phyloP scores from a whole-genome alignment of 2,329 filamentous ascomycete genomes.

The Penicillium capsulatum region DNA sequence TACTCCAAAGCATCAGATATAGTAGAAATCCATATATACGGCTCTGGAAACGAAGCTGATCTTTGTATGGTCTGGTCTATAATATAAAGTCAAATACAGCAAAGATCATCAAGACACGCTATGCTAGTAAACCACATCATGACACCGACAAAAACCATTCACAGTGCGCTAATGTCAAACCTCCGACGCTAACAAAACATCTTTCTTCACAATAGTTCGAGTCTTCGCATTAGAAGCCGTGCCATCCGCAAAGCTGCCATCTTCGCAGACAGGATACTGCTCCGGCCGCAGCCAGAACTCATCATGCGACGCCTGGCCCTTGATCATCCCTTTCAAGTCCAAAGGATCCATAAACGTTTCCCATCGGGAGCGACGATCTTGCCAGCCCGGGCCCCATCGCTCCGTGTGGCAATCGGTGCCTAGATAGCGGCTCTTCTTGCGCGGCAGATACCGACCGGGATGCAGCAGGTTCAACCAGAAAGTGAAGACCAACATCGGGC shows the following conservation, averaged over 20 bases:
- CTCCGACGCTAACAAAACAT: not conserved
- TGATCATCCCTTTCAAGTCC: conserved; percentile 24
- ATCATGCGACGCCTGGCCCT: conserved; percentile 26
- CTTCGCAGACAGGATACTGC: conserved; percentile 25
- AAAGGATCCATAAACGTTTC: conserved; percentile 30
- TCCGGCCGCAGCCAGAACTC: conserved; percentile 27
- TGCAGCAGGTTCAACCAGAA: conserved; percentile 37
- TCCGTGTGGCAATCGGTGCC: conserved; percentile 28
- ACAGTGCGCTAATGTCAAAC: no score
- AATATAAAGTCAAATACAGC: no score
- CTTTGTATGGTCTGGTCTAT: no score
- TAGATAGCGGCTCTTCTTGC: conserved; percentile 27
- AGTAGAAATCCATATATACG: no score
- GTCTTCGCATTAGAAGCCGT: conserved; percentile 22
- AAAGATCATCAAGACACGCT: no score
- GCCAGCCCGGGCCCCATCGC: conserved; percentile 33
- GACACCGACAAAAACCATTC: no score
- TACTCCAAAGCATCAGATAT: no score
- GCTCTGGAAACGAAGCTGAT: no score
- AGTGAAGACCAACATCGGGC: conserved; percentile 34
- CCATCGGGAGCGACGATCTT: conserved; percentile 25
- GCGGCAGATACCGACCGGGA: conserved; percentile 32
- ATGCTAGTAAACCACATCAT: no score
- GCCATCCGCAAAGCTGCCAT: conserved; percentile 26
- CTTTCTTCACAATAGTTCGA: not conserved